Evolutionary conservation across 805 yeast genomes (phyloP).

Genomic region (Starmerella scarabaei): DNA sequence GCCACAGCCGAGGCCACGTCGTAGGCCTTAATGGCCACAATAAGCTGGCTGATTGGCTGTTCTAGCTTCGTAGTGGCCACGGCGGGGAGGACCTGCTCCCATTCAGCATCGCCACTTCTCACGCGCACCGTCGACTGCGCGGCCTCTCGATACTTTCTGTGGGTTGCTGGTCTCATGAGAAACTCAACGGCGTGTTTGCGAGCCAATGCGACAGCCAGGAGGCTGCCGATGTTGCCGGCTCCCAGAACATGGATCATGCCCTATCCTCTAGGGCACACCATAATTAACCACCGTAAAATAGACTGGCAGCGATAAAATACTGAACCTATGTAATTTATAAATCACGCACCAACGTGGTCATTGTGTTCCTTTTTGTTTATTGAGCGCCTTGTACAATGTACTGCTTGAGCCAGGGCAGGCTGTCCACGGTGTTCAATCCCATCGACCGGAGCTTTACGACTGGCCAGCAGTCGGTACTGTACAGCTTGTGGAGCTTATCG

Average conservation of each 20-base stretch:
- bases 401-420: constrained; percentile 51
- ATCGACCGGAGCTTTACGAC: constrained; percentile 59
- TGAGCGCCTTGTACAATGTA: constrained; percentile 45
- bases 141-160: constrained; percentile 30
- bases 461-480: constrained; percentile 59
- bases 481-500: constrained; percentile 82
- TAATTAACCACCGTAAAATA: neutral
- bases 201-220: constrained; percentile 36
- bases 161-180: constrained; percentile 34
- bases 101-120: constrained; percentile 24
- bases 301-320: too few species aligned
- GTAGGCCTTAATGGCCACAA: constrained; percentile 70
- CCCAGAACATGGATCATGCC: constrained; percentile 33
- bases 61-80: constrained; percentile 13
- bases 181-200: constrained; percentile 30
- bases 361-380: too few species aligned
- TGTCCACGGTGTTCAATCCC: constrained; percentile 62
- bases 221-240: constrained; percentile 42
- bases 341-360: too few species aligned
- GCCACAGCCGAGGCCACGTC: constrained; percentile 53
- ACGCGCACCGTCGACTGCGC: constrained; percentile 7
- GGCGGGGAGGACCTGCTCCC: constrained; percentile 14
- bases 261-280: neutral
- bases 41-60: constrained; percentile 38
- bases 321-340: too few species aligned